phyloP scores from a whole-genome alignment of 2,329 filamentous ascomycete genomes.

The Sporothrix variecibatus region DNA sequence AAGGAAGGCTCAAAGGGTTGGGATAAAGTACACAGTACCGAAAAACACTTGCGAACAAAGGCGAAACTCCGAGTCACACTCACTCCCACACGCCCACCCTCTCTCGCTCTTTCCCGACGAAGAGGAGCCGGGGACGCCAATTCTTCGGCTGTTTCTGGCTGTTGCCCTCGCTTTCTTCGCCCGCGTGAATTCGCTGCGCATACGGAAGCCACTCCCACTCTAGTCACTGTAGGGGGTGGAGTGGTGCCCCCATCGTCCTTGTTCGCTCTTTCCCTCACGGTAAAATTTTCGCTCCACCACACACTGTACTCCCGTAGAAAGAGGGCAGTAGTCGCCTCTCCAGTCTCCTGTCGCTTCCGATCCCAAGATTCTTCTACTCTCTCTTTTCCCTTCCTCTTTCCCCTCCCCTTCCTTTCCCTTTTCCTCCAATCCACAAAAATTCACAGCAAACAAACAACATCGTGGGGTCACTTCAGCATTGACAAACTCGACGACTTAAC shows the following conservation, averaged over 20 bases:
- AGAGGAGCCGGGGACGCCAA: background rate
- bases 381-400: background rate
- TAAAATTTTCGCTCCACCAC: slow-evolving; percentile 27
- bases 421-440: background rate
- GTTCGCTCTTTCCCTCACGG: slow-evolving; percentile 5
- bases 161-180: background rate
- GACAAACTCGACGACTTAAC: background rate
- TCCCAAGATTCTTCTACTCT: slow-evolving; percentile 11
- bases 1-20: background rate
- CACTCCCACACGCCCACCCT: background rate
- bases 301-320: background rate
- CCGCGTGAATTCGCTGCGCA: background rate
- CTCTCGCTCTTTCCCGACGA: background rate
- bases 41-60: background rate
- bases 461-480: background rate
- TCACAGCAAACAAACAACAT: slow-evolving; percentile 2
- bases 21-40: background rate
- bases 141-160: slow-evolving; percentile 21
- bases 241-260: background rate
- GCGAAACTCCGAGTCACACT: background rate
- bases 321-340: slow-evolving; percentile 6
- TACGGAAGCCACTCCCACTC: background rate
- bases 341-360: slow-evolving; percentile 12
- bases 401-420: background rate
- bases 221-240: background rate